Base-by-base conservation (phyloP, 805 yeast species). In the Lachancea fermentati region DNA sequence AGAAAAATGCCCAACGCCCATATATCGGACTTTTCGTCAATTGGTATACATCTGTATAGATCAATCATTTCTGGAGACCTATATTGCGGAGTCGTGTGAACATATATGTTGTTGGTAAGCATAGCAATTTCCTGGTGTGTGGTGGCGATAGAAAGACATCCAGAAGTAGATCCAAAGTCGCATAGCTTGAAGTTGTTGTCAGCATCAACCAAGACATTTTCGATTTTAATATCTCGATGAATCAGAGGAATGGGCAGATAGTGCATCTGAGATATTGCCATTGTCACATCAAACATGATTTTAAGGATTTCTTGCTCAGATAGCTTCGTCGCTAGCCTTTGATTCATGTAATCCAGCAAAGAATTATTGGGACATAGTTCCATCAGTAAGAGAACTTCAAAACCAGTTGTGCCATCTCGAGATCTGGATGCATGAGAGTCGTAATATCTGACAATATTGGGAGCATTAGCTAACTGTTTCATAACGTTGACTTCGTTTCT, bases 31-130 rank as follows among this genome's bases (percentile, higher is more conserved):
- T 87, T 87, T 54, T 89, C 94, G 62, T 91, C 93, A 30, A 91
- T 84, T 2, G 96, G 93, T 34, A 79, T 66, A 5, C 88, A 85
- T 34, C 87, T 69, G 58, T 82, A 81, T 18, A 89, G 71, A 62
- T 91, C 97, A 42, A 91, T 76, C 97, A 91, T 93, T 58, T 91
- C 98, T 0, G 98, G 98, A 0, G 94, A 72, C 47, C 98, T 71
- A 59, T 91, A 91, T 62, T 93, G 98, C 12, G 96, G 95, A 3
- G 98, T 91, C 0, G 98, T 91, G 57, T 91, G 95, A 47, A 81
- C 78, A 54, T 86, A 75, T 41, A 91, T 78, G 58, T 91, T 96
- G 54, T 85, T 86, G 41, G 85, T 83, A 25, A 89, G 67, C n/a
- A 73, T 57, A 47, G 81, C 85, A 58, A 82, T 82, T 51, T 79